Conservation (phyloP, 306 rosid genomes). For the Quercus ilex region DNA sequence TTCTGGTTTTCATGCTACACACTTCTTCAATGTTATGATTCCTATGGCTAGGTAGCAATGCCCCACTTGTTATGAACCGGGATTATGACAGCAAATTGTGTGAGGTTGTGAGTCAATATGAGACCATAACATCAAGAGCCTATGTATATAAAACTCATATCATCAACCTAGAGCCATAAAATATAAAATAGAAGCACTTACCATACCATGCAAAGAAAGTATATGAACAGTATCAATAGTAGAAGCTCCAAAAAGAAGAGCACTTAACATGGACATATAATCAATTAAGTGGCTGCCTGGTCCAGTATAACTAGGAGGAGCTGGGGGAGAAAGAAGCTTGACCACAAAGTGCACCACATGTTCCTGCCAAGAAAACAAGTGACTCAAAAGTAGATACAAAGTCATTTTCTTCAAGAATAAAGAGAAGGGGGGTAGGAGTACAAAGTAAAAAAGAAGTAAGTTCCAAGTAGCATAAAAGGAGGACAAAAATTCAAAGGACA, state of each 20-base stretch:
- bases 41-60: not conserved
- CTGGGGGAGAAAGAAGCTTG: constrained; percentile 63
- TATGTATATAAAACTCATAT: constrained; percentile 8
- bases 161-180: not conserved
- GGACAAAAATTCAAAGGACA: not conserved
- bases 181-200: constrained; percentile 35
- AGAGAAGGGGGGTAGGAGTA: not conserved
- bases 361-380: constrained; percentile 50
- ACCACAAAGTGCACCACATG: constrained; percentile 64
- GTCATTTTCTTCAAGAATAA: constrained; percentile 14
- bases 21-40: not conserved
- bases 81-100: not conserved
- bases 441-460: constrained; percentile 8
- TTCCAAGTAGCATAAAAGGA: not conserved
- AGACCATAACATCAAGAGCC: constrained; percentile 10
- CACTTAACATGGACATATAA: constrained; percentile 55
- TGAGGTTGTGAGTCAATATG: not conserved
- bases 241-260: constrained; percentile 61
- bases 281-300: constrained; percentile 48
- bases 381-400: not conserved
- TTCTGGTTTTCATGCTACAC: not conserved
- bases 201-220: constrained; percentile 70
- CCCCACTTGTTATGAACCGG: not conserved
- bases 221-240: constrained; percentile 62
- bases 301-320: constrained; percentile 47